Conservation (phyloP, 108 stramenopile species). For the Cyclotella baltica region DNA sequence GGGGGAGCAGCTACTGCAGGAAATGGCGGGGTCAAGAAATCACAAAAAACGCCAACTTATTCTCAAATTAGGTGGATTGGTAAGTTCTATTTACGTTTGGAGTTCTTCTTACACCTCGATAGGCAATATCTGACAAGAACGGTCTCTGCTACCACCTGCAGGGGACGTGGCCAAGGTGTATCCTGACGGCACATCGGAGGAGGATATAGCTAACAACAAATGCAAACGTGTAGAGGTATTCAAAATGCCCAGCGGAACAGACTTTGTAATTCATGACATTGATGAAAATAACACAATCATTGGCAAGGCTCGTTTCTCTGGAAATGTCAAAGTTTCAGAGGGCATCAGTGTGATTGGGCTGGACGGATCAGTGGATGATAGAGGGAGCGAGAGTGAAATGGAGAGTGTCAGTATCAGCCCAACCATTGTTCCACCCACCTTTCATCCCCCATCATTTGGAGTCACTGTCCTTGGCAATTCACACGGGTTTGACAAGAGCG, state of each 20-base stretch:
- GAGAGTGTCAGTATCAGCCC: slow-evolving; percentile 2
- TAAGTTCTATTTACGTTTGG: slow-evolving; percentile 38
- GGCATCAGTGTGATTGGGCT: slow-evolving; percentile 78
- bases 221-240: slow-evolving; percentile 80
- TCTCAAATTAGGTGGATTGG: slow-evolving; percentile 63
- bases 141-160: slow-evolving; percentile 11
- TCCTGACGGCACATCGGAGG: slow-evolving; percentile 68
- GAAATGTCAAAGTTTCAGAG: slow-evolving; percentile 78
- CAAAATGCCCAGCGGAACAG: slow-evolving; percentile 88
- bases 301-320: slow-evolving; percentile 73
- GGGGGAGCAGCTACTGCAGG: slow-evolving; percentile 16
- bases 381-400: slow-evolving; percentile 6
- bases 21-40: slow-evolving; percentile 14
- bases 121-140: not conserved
- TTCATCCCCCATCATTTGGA: slow-evolving; percentile 93
- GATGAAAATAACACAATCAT: slow-evolving; percentile 74
- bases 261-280: slow-evolving; percentile 88
- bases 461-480: slow-evolving; percentile 94
- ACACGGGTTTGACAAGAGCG: slow-evolving; percentile 93
- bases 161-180: slow-evolving; percentile 84
- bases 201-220: slow-evolving; percentile 65
- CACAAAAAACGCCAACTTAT: slow-evolving; percentile 47
- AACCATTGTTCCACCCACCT: slow-evolving; percentile 58
- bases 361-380: slow-evolving; percentile 33
- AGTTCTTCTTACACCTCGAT: not conserved